These are phyloP conservation scores for Rhodotorula sp. DNA, from an alignment of 1,284 basidiomycete genomes.

Conservation along the genomic window DNA sequence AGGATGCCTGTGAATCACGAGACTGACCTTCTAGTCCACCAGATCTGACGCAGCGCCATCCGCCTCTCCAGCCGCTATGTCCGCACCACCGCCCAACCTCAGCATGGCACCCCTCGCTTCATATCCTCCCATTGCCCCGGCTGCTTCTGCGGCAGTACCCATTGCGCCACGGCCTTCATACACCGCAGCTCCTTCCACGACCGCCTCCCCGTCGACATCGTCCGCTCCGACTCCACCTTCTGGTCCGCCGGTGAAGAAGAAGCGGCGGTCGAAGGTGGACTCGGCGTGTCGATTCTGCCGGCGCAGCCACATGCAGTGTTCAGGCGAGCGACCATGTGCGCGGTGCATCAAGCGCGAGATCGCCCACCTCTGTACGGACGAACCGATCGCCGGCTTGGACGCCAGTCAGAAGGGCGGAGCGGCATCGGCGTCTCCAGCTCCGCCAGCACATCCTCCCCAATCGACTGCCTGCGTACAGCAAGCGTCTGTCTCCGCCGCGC, in stretches of 20 bases:
- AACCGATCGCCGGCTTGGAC: constrained; percentile 12
- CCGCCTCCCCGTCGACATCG: neutral
- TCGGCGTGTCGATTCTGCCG: constrained; percentile 51
- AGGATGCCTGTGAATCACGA: too few relatives aligned
- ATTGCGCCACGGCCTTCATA: neutral
- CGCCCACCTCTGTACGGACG: constrained; percentile 49
- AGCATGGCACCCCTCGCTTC: too few relatives aligned
- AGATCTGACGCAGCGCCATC: too few relatives aligned
- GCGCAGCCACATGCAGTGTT: constrained; percentile 51
- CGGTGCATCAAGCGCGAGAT: constrained; percentile 53
- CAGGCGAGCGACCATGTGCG: constrained; percentile 49
- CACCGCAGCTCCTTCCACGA: neutral
- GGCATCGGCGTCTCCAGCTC: neutral
- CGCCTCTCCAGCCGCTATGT: too few relatives aligned
- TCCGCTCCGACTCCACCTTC: neutral
- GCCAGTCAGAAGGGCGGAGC: neutral
- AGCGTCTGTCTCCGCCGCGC: neutral
- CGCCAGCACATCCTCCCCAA: neutral
- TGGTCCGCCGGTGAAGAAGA: constrained; percentile 21
- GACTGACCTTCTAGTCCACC: too few relatives aligned
- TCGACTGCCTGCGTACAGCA: neutral
- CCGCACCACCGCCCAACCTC: too few relatives aligned
- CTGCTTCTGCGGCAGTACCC: neutral
- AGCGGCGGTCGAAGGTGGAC: constrained; percentile 38
- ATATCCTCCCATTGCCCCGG: too few relatives aligned